These are phyloP conservation scores for Trypanosoma melophagium DNA, from an alignment of 208 protist genomes.

Conservation along the genomic window DNA sequence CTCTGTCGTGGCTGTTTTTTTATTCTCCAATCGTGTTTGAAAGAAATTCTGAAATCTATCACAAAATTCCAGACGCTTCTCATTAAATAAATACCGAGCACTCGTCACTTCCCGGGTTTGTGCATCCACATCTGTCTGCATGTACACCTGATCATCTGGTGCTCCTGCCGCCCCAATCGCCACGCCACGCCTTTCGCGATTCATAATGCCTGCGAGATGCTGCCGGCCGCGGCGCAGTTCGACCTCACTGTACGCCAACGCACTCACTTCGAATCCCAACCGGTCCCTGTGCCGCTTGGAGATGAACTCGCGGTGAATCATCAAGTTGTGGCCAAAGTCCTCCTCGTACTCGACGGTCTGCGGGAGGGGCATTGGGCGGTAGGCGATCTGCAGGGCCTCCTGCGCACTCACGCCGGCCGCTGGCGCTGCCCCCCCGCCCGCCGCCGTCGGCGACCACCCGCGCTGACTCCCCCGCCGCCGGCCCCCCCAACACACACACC, in stretches of 20 bases:
- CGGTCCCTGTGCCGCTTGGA: slow-evolving; percentile 57
- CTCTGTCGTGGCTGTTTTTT: not conserved
- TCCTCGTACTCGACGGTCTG: slow-evolving; percentile 88
- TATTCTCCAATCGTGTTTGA: slow-evolving; percentile 31
- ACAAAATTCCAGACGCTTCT: slow-evolving; percentile 77
- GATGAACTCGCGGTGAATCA: slow-evolving; percentile 87
- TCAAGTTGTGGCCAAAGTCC: slow-evolving; percentile 81
- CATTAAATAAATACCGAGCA: slow-evolving; percentile 83
- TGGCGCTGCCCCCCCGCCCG: slow-evolving; percentile 58
- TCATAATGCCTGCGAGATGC: slow-evolving; percentile 78
- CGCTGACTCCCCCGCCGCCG: slow-evolving; percentile 69
- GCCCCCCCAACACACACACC: slow-evolving; percentile 4
- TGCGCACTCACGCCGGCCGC: slow-evolving; percentile 69
- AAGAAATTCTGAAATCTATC: slow-evolving; percentile 87
- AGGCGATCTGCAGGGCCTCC: slow-evolving; percentile 78
- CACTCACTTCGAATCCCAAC: slow-evolving; percentile 55
- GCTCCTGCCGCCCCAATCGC: slow-evolving; percentile 42
- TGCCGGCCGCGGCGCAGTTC: slow-evolving; percentile 58
- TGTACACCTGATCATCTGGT: slow-evolving; percentile 52
- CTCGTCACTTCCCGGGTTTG: slow-evolving; percentile 63
- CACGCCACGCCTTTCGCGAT: slow-evolving; percentile 64
- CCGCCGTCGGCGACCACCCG: slow-evolving; percentile 76
- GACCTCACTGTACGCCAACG: slow-evolving; percentile 75
- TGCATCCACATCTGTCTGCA: slow-evolving; percentile 67
- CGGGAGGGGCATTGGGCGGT: slow-evolving; percentile 75